A percentile compares a stretch with the other conserved stretches of the same genome.
phyloP scores from a whole-genome alignment of 1,284 basidiomycete species.

The Ceratobasidium sp. region DNA sequence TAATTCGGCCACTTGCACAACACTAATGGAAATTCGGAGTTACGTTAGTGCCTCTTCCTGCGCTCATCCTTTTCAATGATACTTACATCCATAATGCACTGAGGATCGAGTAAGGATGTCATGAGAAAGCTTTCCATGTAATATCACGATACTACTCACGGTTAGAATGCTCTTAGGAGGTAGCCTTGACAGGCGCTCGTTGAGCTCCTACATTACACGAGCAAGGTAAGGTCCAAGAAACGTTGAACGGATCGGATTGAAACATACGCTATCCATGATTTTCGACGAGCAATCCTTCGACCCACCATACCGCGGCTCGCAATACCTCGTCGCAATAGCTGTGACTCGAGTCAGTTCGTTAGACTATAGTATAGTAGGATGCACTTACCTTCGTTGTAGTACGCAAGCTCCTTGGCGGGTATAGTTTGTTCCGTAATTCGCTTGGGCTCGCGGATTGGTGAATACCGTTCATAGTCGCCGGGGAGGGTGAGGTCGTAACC shows the following conservation, averaged over 20 bases:
- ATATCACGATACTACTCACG: neutral
- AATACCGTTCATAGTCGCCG: neutral
- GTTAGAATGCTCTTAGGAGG: neutral
- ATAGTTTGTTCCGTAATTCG: slow-evolving; percentile 6
- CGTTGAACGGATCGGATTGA: neutral
- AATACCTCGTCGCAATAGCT: neutral
- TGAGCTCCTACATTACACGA: slow-evolving; percentile 2
- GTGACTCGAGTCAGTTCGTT: neutral
- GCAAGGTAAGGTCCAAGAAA: neutral
- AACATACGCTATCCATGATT: slow-evolving; percentile 4
- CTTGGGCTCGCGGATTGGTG: neutral
- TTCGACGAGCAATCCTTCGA: neutral
- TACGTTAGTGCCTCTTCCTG: neutral
- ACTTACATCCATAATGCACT: slow-evolving; percentile 33
- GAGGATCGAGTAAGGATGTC: neutral
- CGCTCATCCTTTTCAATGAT: neutral
- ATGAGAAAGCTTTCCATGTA: neutral
- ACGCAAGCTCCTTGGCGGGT: slow-evolving; percentile 9
- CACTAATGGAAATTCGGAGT: neutral
- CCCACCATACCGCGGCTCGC: slow-evolving; percentile 1
- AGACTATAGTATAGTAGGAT: too few relatives aligned
- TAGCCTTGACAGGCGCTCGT: neutral
- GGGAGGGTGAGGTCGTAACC: neutral
- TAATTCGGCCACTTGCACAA: slow-evolving; percentile 23
- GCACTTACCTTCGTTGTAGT: slow-evolving; percentile 25